Conservation (phyloP, 768 basidiomycete genomes). For the Rhizopogon vulgaris region DNA sequence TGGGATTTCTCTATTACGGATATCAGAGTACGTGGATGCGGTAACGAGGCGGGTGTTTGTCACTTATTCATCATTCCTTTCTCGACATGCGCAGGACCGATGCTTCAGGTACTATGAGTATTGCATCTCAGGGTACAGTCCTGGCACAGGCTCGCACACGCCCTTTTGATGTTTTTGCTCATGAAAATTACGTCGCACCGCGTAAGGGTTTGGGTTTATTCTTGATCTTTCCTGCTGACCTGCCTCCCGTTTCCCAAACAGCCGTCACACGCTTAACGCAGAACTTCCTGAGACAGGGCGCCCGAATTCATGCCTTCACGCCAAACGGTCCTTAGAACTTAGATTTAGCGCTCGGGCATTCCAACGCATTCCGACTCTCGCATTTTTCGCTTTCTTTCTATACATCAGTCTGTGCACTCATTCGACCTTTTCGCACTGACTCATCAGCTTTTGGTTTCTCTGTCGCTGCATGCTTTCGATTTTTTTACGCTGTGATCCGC, state of each 20-base stretch:
- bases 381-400: slow-evolving; percentile 7
- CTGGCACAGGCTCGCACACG: slow-evolving; percentile 71
- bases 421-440: slow-evolving; percentile 23
- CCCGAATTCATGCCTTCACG: slow-evolving; percentile 49
- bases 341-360: slow-evolving; percentile 15
- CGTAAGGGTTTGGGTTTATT: slow-evolving; percentile 44
- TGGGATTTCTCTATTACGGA: slow-evolving; percentile 64
- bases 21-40: slow-evolving; percentile 57
- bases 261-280: slow-evolving; percentile 50
- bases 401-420: slow-evolving; percentile 14
- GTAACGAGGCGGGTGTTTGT: slow-evolving; percentile 7
- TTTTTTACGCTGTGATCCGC: slow-evolving; percentile 14
- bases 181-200: slow-evolving; percentile 70
- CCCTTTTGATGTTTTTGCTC: slow-evolving; percentile 72
- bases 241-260: slow-evolving; percentile 8
- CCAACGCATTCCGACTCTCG: slow-evolving; percentile 5
- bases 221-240: slow-evolving; percentile 10
- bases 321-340: slow-evolving; percentile 28
- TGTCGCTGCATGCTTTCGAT: slow-evolving; percentile 6
- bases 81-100: slow-evolving; percentile 34
- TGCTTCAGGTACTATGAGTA: slow-evolving; percentile 41
- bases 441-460: slow-evolving; percentile 13
- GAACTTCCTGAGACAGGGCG: slow-evolving; percentile 52
- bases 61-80: slow-evolving; percentile 13
- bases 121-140: slow-evolving; percentile 54